These are phyloP conservation scores for Fusarium heterosporum DNA, from an alignment of 2,329 filamentous ascomycete genomes.

Conservation along the genomic window DNA sequence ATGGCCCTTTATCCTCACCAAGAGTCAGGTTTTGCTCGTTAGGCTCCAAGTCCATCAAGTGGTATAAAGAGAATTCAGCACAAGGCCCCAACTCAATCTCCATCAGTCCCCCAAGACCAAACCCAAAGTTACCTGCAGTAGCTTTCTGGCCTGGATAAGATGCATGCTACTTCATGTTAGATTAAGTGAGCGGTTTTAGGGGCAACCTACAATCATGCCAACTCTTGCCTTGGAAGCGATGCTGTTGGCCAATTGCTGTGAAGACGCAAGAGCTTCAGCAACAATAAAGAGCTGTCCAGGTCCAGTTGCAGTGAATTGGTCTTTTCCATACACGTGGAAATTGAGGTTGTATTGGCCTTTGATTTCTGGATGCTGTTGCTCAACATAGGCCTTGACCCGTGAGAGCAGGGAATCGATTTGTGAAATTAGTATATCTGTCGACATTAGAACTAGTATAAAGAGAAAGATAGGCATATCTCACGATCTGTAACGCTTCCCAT, in stretches of 20 bases:
- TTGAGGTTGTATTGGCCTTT: constrained; percentile 42
- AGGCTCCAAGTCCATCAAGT: constrained; percentile 58
- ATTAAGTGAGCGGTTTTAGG: rapidly evolving
- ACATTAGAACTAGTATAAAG: rapidly evolving
- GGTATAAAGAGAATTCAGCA: constrained; percentile 61
- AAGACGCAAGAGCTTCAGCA: constrained; percentile 59
- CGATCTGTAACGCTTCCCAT: constrained; percentile 41
- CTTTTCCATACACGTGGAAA: constrained; percentile 60
- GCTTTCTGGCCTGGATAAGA: constrained; percentile 64
- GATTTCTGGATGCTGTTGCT: constrained; percentile 37
- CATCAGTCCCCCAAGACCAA: constrained; percentile 47
- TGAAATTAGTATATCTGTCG: constrained; percentile 29
- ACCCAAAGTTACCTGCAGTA: constrained; percentile 63
- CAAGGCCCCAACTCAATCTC: constrained; percentile 52
- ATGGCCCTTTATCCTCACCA: rapidly evolving
- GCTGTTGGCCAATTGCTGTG: constrained; percentile 58
- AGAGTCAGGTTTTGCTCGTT: constrained; percentile 40
- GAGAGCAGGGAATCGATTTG: constrained; percentile 34
- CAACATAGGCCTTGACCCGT: constrained; percentile 31
- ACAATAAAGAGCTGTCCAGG: constrained; percentile 56
- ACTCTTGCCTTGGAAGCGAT: constrained; percentile 47
- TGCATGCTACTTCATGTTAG: constrained; percentile 51
- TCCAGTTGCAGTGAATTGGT: not conserved
- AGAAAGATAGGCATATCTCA: rapidly evolving
- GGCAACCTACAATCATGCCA: constrained; percentile 45